Conservation (phyloP, 148 eudicot species). For the Camellia lanceoleosa region DNA sequence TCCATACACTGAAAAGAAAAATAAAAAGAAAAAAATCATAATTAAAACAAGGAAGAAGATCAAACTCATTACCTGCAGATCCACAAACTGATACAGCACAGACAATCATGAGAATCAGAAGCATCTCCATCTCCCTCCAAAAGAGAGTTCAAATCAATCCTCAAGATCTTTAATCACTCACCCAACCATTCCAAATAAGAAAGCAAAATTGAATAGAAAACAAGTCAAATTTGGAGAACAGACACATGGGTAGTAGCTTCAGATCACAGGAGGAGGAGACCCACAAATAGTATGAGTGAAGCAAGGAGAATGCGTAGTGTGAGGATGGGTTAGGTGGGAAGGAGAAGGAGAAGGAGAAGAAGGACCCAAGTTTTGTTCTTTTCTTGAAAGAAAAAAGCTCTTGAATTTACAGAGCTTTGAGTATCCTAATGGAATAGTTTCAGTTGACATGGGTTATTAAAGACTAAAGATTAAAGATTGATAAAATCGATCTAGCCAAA, state of each 20-base stretch:
- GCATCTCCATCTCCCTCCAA: slow-evolving; percentile 40
- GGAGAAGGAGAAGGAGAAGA: background rate
- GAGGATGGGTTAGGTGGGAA: slow-evolving; percentile 12
- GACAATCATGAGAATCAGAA: slow-evolving; percentile 29
- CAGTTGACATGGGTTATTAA: slow-evolving; percentile 19
- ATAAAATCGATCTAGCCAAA: no score
- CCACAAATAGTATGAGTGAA: slow-evolving; percentile 30
- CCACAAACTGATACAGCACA: slow-evolving; percentile 38
- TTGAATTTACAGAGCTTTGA: slow-evolving; percentile 17
- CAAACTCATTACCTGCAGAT: slow-evolving; percentile 58
- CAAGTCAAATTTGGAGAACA: background rate
- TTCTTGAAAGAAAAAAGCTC: slow-evolving; percentile 18
- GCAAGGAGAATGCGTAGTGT: slow-evolving; percentile 10
- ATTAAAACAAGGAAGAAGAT: background rate
- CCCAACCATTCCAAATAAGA: background rate
- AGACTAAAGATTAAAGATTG: background rate
- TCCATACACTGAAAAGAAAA: no score
- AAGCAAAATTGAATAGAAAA: slow-evolving; percentile 2
- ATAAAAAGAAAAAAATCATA: no score
- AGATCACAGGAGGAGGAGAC: slow-evolving; percentile 18
- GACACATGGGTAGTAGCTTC: slow-evolving; percentile 17
- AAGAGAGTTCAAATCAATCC: slow-evolving; percentile 9
- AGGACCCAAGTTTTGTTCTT: slow-evolving; percentile 19
- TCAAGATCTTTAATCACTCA: slow-evolving; percentile 21
- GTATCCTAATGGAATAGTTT: slow-evolving; percentile 24